A percentile compares a stretch with the other conserved stretches of the same genome.
Evolutionary conservation across 768 basidiomycete species (phyloP).

Genomic region (Psilocybe subaeruginosa): DNA sequence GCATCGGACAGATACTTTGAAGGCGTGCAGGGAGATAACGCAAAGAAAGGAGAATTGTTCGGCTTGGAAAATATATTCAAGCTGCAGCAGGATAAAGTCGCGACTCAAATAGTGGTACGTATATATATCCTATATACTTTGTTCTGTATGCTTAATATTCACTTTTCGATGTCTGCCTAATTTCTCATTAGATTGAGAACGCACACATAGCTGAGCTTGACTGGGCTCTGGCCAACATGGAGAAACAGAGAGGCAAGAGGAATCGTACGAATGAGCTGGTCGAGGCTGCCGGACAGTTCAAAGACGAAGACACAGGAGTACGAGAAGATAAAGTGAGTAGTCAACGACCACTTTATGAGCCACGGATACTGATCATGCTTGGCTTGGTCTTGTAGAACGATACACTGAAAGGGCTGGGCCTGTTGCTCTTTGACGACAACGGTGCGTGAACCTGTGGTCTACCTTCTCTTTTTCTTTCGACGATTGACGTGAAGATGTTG

Average conservation of each 20-base stretch:
- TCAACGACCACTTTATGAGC: not conserved
- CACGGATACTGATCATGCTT: not conserved
- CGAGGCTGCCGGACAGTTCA: slow-evolving; percentile 47
- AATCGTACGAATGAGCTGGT: slow-evolving; percentile 41
- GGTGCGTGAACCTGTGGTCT: slow-evolving; percentile 36
- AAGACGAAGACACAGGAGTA: slow-evolving; percentile 41
- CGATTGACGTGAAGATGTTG: not conserved
- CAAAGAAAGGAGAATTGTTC: slow-evolving; percentile 80
- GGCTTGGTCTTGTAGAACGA: slow-evolving; percentile 34
- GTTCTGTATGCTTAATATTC: slow-evolving; percentile 19
- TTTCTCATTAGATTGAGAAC: slow-evolving; percentile 64
- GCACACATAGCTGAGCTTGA: slow-evolving; percentile 76
- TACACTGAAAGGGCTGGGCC: slow-evolving; percentile 62
- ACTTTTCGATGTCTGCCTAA: not conserved
- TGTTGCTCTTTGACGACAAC: slow-evolving; percentile 76
- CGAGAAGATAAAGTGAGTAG: not conserved
- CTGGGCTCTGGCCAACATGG: slow-evolving; percentile 78
- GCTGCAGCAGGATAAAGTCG: slow-evolving; percentile 67
- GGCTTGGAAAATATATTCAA: slow-evolving; percentile 87
- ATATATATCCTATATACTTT: not conserved
- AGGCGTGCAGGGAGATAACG: slow-evolving; percentile 79
- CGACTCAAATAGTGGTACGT: slow-evolving; percentile 75
- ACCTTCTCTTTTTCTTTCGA: not conserved
- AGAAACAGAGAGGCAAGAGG: slow-evolving; percentile 30
- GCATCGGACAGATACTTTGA: slow-evolving; percentile 63